Conservation (phyloP, 345 rosid genomes). For the Kernera saxatilis region DNA sequence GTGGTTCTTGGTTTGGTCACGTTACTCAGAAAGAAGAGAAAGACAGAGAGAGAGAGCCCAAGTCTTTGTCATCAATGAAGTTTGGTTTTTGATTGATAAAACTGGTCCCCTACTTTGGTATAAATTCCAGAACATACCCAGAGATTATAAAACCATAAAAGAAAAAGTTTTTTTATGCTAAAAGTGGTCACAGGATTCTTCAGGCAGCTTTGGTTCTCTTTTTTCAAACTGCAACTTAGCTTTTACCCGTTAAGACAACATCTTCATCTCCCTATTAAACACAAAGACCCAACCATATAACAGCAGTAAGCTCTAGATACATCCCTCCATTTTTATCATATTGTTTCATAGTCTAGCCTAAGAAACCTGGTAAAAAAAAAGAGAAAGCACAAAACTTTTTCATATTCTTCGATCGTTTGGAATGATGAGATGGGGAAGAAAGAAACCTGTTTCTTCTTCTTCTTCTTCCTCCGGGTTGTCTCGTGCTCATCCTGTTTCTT, state of each 20-base stretch:
- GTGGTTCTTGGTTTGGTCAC: constrained; percentile 30
- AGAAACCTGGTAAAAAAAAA: neutral
- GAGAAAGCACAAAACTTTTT: neutral
- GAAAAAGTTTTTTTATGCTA: neutral
- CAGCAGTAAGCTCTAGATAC: constrained; percentile 18
- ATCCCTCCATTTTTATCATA: constrained; percentile 11
- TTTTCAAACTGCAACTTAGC: constrained; percentile 26
- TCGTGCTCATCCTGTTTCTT: constrained; percentile 43
- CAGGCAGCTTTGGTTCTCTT: constrained; percentile 31
- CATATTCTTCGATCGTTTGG: neutral
- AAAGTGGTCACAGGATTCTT: constrained; percentile 32
- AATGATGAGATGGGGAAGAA: constrained; percentile 67
- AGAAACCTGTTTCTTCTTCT: constrained; percentile 37
- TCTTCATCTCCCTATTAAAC: constrained; percentile 22
- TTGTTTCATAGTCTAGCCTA: neutral
- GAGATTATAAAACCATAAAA: constrained; percentile 5
- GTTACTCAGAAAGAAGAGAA: constrained; percentile 15
- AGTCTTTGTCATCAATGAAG: constrained; percentile 30
- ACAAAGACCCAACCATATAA: constrained; percentile 26
- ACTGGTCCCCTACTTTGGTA: constrained; percentile 29
- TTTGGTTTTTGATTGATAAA: constrained; percentile 26
- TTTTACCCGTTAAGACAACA: constrained; percentile 22
- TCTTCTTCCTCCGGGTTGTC: constrained; percentile 38
- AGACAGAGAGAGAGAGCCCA: neutral
- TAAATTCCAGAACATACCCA: constrained; percentile 28